Conservation (phyloP, 1,284 basidiomycete species). For the Coniferiporia weirii region DNA sequence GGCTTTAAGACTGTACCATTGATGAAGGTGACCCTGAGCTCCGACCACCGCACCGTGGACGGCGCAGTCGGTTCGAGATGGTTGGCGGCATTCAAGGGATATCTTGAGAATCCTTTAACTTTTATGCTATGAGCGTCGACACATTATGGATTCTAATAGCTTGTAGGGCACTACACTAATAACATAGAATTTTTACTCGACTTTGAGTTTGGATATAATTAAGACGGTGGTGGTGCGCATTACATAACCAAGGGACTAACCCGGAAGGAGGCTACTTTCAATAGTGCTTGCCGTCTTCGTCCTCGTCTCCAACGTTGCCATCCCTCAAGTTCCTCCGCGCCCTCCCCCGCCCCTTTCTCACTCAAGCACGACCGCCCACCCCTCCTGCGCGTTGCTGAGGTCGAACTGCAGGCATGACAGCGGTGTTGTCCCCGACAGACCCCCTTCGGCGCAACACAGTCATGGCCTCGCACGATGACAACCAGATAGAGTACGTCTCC, state of each 20-base stretch:
- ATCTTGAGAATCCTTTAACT: slow-evolving; percentile 93
- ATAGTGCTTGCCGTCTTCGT: not conserved
- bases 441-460: slow-evolving; percentile 51
- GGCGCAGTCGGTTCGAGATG: slow-evolving; percentile 89
- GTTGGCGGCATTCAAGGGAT: slow-evolving; percentile 93
- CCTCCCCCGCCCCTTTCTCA: not conserved
- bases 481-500: slow-evolving; percentile 46
- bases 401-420: slow-evolving; percentile 44
- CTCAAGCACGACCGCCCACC: not conserved
- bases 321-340: not conserved
- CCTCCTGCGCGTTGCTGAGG: not conserved
- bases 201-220: not conserved
- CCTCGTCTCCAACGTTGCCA: not conserved
- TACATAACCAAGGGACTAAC: not conserved
- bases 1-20: slow-evolving; percentile 89
- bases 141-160: slow-evolving; percentile 1
- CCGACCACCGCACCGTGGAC: slow-evolving; percentile 94
- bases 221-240: too few species aligned
- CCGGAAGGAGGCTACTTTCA: not conserved
- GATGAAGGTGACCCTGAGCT: slow-evolving; percentile 96
- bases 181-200: slow-evolving; percentile 10
- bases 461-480: slow-evolving; percentile 57
- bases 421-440: slow-evolving; percentile 56
- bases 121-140: slow-evolving; percentile 70
- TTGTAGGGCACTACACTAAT: slow-evolving; percentile 13